These are phyloP conservation scores for Albatrellus ellisii DNA, from an alignment of 768 basidiomycete species.

Conservation along the genomic window DNA sequence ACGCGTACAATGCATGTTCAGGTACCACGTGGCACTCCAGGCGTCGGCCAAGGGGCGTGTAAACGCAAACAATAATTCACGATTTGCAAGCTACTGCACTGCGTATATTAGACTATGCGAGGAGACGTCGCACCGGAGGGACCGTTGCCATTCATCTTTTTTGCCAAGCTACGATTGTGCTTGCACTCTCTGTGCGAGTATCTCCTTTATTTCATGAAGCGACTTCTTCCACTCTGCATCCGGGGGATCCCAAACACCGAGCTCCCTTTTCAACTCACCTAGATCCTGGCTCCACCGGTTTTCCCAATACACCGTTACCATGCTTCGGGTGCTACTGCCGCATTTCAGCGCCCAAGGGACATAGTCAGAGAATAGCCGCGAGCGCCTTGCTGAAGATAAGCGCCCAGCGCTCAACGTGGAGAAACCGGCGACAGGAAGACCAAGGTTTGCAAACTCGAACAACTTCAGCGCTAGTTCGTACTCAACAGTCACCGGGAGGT, in stretches of 20 bases:
- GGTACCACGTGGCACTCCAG: no score
- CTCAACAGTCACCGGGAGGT: slow-evolving; percentile 79
- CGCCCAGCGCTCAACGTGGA: slow-evolving; percentile 73
- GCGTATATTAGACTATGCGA: no score
- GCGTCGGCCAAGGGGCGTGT: no score
- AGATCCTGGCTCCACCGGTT: slow-evolving; percentile 80
- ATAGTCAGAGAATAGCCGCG: slow-evolving; percentile 57
- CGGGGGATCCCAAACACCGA: slow-evolving; percentile 80
- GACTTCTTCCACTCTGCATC: slow-evolving; percentile 56
- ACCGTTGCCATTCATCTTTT: no score
- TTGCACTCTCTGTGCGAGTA: slow-evolving; percentile 3
- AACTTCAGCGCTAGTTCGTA: slow-evolving; percentile 91
- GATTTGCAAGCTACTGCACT: no score
- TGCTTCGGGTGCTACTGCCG: slow-evolving; percentile 56
- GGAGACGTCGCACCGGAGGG: no score
- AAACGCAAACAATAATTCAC: no score
- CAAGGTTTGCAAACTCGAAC: slow-evolving; percentile 88
- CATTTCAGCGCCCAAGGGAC: slow-evolving; percentile 88
- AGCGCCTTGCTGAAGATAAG: slow-evolving; percentile 32
- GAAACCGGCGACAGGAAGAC: slow-evolving; percentile 77
- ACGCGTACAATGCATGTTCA: no score
- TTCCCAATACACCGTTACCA: slow-evolving; percentile 95
- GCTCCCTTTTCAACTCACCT: slow-evolving; percentile 70
- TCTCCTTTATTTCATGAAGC: slow-evolving; percentile 46
- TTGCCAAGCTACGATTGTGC: no score